A percentile compares a stretch with the other conserved stretches of the same genome.
phyloP scores from a whole-genome alignment of 2,329 filamentous ascomycete genomes.

The Coniochaeta sp. region DNA sequence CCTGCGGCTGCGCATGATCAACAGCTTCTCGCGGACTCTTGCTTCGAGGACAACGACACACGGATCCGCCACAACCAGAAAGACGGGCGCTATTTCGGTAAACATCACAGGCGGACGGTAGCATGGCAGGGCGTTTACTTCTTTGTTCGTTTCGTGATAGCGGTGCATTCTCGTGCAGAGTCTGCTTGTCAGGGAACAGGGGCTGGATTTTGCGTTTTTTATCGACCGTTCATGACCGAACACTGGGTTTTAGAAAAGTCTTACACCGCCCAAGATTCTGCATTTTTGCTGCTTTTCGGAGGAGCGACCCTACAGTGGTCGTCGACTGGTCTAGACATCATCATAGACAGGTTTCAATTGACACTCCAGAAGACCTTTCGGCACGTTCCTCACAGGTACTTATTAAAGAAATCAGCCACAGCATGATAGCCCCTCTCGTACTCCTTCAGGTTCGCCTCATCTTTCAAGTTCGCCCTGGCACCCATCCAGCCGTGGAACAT shows the following conservation, averaged over 20 bases:
- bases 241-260: not conserved
- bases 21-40: not conserved
- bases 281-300: not conserved
- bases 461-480: slow-evolving; percentile 37
- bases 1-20: not conserved
- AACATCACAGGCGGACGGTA: not conserved
- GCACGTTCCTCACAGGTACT: slow-evolving; percentile 23
- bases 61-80: not conserved
- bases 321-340: not conserved
- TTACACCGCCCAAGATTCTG: not conserved
- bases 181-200: not conserved
- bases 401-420: slow-evolving; percentile 31
- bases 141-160: not conserved
- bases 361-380: not conserved
- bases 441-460: slow-evolving; percentile 35
- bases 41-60: not conserved
- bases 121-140: not conserved
- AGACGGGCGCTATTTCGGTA: not conserved
- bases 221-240: not conserved
- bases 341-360: not conserved
- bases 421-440: slow-evolving; percentile 42
- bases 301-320: not conserved
- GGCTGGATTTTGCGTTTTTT: not conserved
- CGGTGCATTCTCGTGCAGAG: not conserved
- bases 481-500: slow-evolving; percentile 56